Conservation (phyloP, 1,139 yeast genomes). For the Candida freyschussii region DNA sequence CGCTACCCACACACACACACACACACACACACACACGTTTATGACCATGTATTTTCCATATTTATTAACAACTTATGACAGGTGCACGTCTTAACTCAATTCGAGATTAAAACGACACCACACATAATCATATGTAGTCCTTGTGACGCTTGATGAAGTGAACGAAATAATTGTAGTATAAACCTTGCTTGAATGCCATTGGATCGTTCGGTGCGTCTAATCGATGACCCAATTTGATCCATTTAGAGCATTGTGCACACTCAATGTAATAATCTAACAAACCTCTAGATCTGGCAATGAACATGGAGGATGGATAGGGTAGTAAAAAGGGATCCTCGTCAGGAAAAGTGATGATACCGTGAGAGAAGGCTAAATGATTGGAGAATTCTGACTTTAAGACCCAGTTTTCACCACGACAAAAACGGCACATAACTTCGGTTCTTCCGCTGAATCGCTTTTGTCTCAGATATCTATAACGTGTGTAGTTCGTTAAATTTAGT, state of each 20-base stretch:
- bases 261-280: conserved; percentile 15
- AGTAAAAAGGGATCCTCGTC: conserved; percentile 10
- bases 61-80: neutral
- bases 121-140: conserved; percentile 2
- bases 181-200: conserved; percentile 14
- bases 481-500: conserved; percentile 3
- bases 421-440: conserved; percentile 24
- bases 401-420: conserved; percentile 27
- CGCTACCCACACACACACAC: neutral
- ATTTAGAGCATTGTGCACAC: conserved; percentile 18
- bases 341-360: conserved; percentile 22
- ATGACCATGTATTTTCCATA: neutral
- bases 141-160: conserved; percentile 19
- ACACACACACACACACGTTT: neutral
- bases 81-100: neutral
- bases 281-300: conserved; percentile 9
- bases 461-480: conserved; percentile 12
- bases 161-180: conserved; percentile 21
- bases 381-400: conserved; percentile 11
- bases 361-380: conserved; percentile 25
- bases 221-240: conserved; percentile 22
- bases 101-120: conserved; percentile 3
- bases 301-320: conserved; percentile 20
- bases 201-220: too few species aligned
- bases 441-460: conserved; percentile 1